phyloP scores from a whole-genome alignment of 78 protist genomes.

The Dictyostelium purpureum region DNA sequence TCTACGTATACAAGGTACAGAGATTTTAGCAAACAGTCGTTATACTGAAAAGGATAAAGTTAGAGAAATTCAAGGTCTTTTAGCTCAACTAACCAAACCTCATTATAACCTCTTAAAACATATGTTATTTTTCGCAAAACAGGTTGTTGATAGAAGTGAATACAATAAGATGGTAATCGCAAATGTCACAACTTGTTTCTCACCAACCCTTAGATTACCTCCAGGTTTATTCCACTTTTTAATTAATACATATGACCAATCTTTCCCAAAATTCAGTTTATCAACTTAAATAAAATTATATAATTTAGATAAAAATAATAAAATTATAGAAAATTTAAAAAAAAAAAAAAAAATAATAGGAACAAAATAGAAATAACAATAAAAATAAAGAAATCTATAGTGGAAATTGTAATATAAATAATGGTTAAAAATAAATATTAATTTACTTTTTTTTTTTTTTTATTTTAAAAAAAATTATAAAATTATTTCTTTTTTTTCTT shows the following conservation, averaged over 20 bases:
- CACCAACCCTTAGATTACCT: constrained; percentile 36
- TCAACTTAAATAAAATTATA: background rate
- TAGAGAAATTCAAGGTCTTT: background rate
- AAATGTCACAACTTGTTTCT: constrained; percentile 73
- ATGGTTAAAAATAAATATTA: background rate
- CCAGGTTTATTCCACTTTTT: constrained; percentile 64
- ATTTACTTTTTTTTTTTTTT: too few species aligned
- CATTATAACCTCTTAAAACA: constrained; percentile 45
- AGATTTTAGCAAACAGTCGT: background rate
- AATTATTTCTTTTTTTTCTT: background rate
- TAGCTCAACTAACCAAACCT: constrained; percentile 28
- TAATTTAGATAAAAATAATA: background rate
- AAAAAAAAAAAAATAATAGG: background rate
- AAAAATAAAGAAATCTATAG: background rate
- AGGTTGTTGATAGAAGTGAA: constrained; percentile 44
- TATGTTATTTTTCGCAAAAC: constrained; percentile 55
- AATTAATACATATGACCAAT: constrained; percentile 41
- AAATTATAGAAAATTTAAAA: background rate
- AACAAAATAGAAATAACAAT: background rate
- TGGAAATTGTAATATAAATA: background rate
- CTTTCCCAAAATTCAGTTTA: constrained; percentile 13
- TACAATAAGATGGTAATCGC: constrained; percentile 63
- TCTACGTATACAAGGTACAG: constrained; percentile 8
- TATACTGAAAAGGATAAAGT: constrained; percentile 35
- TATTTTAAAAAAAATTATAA: background rate